Conservation (phyloP, 2,329 filamentous ascomycete genomes). For the Aspergillus sp. region DNA sequence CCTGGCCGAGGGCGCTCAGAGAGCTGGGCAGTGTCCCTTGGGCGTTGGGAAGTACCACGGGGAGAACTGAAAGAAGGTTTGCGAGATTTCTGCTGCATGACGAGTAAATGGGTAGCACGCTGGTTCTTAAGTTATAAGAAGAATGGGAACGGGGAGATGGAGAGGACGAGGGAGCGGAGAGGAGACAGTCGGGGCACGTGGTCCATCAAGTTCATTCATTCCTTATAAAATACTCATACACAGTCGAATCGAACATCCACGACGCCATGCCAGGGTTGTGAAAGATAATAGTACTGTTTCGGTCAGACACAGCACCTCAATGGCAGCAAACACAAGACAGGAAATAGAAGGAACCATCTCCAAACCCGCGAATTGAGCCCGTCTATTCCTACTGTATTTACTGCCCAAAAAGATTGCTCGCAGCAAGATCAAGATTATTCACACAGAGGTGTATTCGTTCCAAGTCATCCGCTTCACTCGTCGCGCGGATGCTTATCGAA, state of each 20-base stretch:
- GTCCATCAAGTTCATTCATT: too few species aligned
- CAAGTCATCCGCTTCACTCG: conserved; percentile 13
- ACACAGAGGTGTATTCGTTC: conserved; percentile 8
- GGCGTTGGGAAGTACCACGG: conserved; percentile 3
- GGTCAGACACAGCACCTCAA: neutral
- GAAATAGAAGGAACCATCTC: neutral
- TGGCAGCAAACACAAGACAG: neutral
- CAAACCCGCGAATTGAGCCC: neutral
- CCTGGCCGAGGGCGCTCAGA: conserved; percentile 6
- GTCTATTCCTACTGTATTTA: conserved; percentile 13
- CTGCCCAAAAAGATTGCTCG: conserved; percentile 7
- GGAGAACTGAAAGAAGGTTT: neutral
- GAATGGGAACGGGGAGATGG: too few species aligned
- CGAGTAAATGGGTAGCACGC: too few species aligned
- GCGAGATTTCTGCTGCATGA: neutral
- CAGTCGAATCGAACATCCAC: conserved; percentile 5
- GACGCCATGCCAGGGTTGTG: conserved; percentile 1
- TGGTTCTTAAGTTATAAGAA: too few species aligned
- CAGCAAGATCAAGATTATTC: conserved; percentile 6
- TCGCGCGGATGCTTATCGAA: conserved; percentile 27
- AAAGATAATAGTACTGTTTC: neutral
- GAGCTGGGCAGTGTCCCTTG: conserved; percentile 2
- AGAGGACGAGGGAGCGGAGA: neutral
- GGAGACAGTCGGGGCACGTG: conserved; percentile 1
- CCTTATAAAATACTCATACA: conserved; percentile 21